Base-by-base conservation (phyloP, 2,329 filamentous ascomycete genomes). In the Monilinia laxa region DNA sequence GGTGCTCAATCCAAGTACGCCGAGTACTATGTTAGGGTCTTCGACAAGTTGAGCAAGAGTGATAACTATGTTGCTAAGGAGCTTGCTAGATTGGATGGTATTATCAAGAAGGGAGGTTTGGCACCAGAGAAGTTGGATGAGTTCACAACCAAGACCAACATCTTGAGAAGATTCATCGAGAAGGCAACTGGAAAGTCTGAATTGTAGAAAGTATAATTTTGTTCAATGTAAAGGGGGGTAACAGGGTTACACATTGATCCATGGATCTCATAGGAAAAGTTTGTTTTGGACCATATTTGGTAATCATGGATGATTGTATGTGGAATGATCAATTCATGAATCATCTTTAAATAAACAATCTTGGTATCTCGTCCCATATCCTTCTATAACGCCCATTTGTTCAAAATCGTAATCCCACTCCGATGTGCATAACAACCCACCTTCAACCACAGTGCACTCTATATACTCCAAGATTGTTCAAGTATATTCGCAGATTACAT, bases 11-110 rank as follows among this genome's bases (percentile, higher is more conserved):
- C 89, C 79, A 92, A 91, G 82, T 96, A 94, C 76, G 92, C 92
- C 57, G 85, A 93, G 80, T 99, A 99, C 86, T 98, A 99, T 79
- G 83, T 95, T 78, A 92, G 91, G 78, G 93, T 96, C 65, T 90
- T 95, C 69, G 87, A 91, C 77, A 98, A 97, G 87, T 81, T 95
- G 70, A 84, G 82, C 77, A 83, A 89, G 78, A 96, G 90, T 80
- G 84, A 90, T 69, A 89, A 83, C 63, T 97, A 92, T 76, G 92
- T 88, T 59, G 81, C 86, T 76, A 98, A 97, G 87, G 94, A 98
- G 84, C 82, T 93, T 70, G 84, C 87, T 69, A 87, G 94, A 70
- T 83, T 98, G 69, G 85, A 92, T 73, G 87, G 89, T 72, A 85
- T 98, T 72, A 81, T 97, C 70, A 85, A 86, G 80, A 97, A 96